phyloP scores from a whole-genome alignment of 2,329 filamentous ascomycete species.

The Arthroderma sp. region DNA sequence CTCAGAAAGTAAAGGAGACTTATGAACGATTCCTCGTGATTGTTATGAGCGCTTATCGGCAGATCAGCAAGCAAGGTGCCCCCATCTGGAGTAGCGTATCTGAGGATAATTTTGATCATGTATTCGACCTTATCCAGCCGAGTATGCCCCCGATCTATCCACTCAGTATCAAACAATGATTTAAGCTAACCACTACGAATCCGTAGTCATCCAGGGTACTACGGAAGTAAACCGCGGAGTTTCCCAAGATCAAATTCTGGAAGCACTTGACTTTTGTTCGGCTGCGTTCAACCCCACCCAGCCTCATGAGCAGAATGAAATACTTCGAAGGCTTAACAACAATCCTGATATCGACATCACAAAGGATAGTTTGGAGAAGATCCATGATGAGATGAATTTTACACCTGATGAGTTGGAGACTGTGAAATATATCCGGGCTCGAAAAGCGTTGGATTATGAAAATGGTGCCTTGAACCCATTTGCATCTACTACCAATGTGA shows the following conservation, averaged over 20 bases:
- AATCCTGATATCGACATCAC: not conserved
- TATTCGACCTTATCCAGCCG: not conserved
- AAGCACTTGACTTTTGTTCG: not conserved
- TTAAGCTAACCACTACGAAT: not conserved
- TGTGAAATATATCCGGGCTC: not conserved
- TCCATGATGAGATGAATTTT: not conserved
- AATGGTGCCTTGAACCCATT: not conserved
- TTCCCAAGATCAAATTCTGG: not conserved
- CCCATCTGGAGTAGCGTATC: not conserved
- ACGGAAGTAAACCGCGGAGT: not conserved
- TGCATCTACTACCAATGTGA: not conserved
- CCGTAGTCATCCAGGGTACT: not conserved
- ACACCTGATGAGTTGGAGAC: not conserved
- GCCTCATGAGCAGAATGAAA: not conserved
- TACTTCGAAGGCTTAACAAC: not conserved
- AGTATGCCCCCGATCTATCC: not conserved
- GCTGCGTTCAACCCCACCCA: not conserved
- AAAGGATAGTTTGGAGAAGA: not conserved
- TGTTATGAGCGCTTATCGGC: not conserved
- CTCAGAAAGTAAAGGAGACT: conserved; percentile 31
- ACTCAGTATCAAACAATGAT: not conserved
- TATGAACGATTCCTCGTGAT: conserved; percentile 38
- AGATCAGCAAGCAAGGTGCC: not conserved
- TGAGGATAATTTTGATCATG: not conserved
- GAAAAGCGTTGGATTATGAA: not conserved